Percentiles rank a stretch among this genome's conserved stretches.
phyloP scores from a whole-genome alignment of 768 basidiomycete species.

The Agaricus blazei region DNA sequence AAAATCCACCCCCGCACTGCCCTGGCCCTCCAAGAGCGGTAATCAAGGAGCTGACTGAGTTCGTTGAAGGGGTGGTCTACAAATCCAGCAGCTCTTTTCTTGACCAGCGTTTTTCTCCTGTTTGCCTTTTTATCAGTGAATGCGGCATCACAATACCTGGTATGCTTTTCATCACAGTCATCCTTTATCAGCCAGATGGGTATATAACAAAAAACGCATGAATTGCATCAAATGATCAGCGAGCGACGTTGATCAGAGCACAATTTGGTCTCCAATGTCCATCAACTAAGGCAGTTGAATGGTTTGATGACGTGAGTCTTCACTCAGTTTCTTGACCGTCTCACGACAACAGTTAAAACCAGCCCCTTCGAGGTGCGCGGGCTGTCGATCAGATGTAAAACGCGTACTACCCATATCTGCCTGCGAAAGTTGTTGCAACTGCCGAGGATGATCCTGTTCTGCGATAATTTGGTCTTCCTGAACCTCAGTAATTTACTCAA shows the following conservation, averaged over 20 bases:
- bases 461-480: constrained; percentile 22
- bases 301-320: constrained; percentile 68
- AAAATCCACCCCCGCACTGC: constrained; percentile 9
- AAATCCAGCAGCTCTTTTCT: constrained; percentile 70
- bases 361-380: constrained; percentile 73
- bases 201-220: constrained; percentile 6
- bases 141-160: constrained; percentile 80
- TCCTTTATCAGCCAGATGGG: constrained; percentile 53
- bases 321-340: background rate
- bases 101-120: constrained; percentile 85
- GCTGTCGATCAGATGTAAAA: constrained; percentile 80
- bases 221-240: no score
- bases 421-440: constrained; percentile 48
- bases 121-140: constrained; percentile 66
- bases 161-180: constrained; percentile 73
- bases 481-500: constrained; percentile 35
- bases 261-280: constrained; percentile 64
- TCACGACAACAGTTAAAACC: constrained; percentile 16
- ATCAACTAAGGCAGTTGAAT: constrained; percentile 50
- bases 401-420: constrained; percentile 73
- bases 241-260: constrained; percentile 40
- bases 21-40: background rate
- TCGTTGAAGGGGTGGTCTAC: constrained; percentile 64
- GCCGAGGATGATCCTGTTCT: constrained; percentile 13
- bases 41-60: constrained; percentile 40